A percentile compares a stretch with the other conserved stretches of the same genome.
Conservation (phyloP, 106 monocot genomes). For the Allium sativum region DNA sequence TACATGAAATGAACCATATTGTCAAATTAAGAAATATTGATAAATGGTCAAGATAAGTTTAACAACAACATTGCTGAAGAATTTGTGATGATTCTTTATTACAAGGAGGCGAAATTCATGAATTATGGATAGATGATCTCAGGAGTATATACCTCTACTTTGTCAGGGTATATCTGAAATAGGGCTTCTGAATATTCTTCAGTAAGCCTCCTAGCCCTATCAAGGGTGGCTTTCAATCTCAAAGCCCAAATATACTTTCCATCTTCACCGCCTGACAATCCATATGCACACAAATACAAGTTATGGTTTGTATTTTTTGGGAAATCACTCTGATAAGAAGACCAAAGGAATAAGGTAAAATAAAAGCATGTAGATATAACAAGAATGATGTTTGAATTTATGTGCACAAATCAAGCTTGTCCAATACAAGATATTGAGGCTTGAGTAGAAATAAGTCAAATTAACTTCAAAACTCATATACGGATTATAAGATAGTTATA, state of each 20-base stretch:
- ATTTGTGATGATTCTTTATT: neutral
- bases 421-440: too few species aligned
- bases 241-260: slow-evolving; percentile 73
- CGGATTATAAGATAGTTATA: too few species aligned
- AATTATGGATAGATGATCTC: neutral
- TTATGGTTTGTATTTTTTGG: too few species aligned
- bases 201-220: slow-evolving; percentile 81
- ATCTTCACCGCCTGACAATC: slow-evolving; percentile 50
- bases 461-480: neutral
- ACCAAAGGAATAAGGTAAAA: too few species aligned
- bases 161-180: slow-evolving; percentile 80
- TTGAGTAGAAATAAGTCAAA: neutral
- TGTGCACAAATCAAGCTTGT: too few species aligned
- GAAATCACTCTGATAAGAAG: too few species aligned
- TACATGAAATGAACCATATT: too few species aligned
- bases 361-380: too few species aligned
- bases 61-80: too few species aligned
- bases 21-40: too few species aligned
- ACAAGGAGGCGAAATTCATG: neutral
- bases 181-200: slow-evolving; percentile 87
- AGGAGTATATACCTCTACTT: slow-evolving; percentile 51
- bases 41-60: neutral
- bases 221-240: slow-evolving; percentile 85
- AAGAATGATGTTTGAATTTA: neutral
- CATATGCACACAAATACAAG: too few species aligned